Evolutionary conservation across 495 filamentous ascomycete species (phyloP), one percentile per base, ranked within the genome.

Genomic region (Darksidea phi): DNA sequence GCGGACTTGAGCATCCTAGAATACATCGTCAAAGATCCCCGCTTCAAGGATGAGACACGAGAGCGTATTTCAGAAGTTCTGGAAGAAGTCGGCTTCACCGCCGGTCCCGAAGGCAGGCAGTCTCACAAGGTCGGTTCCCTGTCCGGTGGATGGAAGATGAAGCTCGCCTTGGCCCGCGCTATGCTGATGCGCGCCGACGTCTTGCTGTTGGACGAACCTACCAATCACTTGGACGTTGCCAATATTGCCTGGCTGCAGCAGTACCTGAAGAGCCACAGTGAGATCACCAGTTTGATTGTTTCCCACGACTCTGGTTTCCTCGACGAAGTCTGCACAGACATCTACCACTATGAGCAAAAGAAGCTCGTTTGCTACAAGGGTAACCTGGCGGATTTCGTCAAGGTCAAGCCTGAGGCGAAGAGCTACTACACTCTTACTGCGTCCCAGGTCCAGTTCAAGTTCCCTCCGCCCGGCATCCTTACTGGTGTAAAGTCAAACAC

Each of bases 61-160:
- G 89, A 93, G 60, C 86, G 89, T 47, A 96, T 99, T 67, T 86
- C 86, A 26, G 76, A 79, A 50, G 91, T 96, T 50, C 75, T 99
- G 50, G 80, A 86, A 56, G 91, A 96, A 71, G 91, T 99, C 70
- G 94, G 94, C 36, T 97, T 99, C 76, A 93, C 88, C 2, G 75
- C 88, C 64, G 92, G 92, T 10, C 90, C 90, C 0, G 87, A 94
- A 63, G 95, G 94, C 57, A 85, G 88, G 25, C 93, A 96, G 72
- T 79, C 84, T 28, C 87, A 95, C 70, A 86, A 83, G 49, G 95
- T 97, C 54, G 93, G 94, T 59, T 95, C 92, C 25, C 79, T 97
- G 18, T 99, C 94, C n/a, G 94, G 94, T 73, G 94, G 94, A 70
- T 99, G 94, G 94, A 97, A 99, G 84, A 99, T 99, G 94, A 99